Evolutionary conservation across 2,329 filamentous ascomycete species (phyloP).

Genomic region (Verticillium dahliae): DNA sequence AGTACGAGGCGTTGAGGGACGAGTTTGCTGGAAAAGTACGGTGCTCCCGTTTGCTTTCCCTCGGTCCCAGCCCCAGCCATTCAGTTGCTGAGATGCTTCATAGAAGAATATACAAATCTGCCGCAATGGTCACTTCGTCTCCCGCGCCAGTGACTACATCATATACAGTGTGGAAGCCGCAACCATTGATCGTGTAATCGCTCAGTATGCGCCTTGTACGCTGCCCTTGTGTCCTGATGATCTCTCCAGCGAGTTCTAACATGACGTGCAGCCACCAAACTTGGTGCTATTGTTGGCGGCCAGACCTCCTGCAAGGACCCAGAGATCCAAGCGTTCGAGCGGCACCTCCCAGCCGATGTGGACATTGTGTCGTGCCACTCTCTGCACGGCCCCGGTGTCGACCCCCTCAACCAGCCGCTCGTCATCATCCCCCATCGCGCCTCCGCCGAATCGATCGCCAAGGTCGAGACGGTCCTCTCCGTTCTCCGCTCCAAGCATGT

Average conservation of each 20-base stretch:
- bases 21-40: slow-evolving; percentile 58
- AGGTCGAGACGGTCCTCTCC: slow-evolving; percentile 74
- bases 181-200: slow-evolving; percentile 80
- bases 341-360: slow-evolving; percentile 78
- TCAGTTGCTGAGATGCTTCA: slow-evolving; percentile 10
- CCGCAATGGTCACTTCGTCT: slow-evolving; percentile 91
- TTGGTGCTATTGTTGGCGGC: slow-evolving; percentile 90
- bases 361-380: slow-evolving; percentile 96
- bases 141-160: slow-evolving; percentile 94
- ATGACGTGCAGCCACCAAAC: slow-evolving; percentile 68
- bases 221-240: slow-evolving; percentile 2
- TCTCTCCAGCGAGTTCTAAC: slow-evolving; percentile 6
- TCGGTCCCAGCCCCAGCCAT: neutral
- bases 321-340: slow-evolving; percentile 89
- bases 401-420: slow-evolving; percentile 82
- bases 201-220: slow-evolving; percentile 84
- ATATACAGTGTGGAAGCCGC: slow-evolving; percentile 98
- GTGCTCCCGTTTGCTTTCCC: slow-evolving; percentile 46
- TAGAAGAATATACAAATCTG: slow-evolving; percentile 79
- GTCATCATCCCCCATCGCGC: slow-evolving; percentile 92
- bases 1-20: slow-evolving; percentile 52
- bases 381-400: slow-evolving; percentile 85
- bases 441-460: slow-evolving; percentile 64
- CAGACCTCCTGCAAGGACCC: slow-evolving; percentile 98
- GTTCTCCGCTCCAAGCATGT: slow-evolving; percentile 85